These are phyloP conservation scores for Ceratocystis eucalypticola DNA, from an alignment of 2,329 filamentous ascomycete genomes.

Conservation along the genomic window DNA sequence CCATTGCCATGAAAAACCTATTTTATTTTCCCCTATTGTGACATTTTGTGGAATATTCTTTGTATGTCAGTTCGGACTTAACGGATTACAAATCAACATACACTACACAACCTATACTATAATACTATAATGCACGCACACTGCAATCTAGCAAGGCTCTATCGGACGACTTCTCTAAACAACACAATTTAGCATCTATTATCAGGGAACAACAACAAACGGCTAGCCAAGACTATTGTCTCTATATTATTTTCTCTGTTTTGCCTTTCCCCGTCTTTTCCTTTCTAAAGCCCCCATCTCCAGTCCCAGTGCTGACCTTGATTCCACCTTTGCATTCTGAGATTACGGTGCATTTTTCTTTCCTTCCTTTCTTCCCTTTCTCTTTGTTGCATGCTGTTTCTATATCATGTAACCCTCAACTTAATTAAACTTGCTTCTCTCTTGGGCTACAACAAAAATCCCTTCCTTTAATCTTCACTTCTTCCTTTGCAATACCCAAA, in stretches of 20 bases:
- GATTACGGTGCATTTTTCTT: neutral
- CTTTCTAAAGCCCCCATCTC: neutral
- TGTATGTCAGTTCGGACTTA: neutral
- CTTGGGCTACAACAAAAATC: neutral
- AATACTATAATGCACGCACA: neutral
- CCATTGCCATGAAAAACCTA: neutral
- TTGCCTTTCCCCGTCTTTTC: neutral
- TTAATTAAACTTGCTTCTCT: neutral
- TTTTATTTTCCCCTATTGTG: neutral
- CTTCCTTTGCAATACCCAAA: neutral
- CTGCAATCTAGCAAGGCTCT: neutral
- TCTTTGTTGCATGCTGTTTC: neutral
- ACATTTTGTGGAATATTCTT: neutral
- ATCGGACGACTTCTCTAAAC: neutral
- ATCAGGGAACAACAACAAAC: neutral
- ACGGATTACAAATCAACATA: neutral
- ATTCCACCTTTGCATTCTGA: neutral
- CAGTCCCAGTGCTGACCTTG: neutral
- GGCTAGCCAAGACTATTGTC: neutral
- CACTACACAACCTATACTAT: neutral
- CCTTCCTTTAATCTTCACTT: neutral
- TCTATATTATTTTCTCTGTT: neutral
- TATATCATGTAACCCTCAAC: slow-evolving; percentile 8
- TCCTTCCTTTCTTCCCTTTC: neutral
- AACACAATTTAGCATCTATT: neutral